Evolutionary conservation across 1,139 yeast genomes (phyloP).

Genomic region (Sugiyamaella japonica): DNA sequence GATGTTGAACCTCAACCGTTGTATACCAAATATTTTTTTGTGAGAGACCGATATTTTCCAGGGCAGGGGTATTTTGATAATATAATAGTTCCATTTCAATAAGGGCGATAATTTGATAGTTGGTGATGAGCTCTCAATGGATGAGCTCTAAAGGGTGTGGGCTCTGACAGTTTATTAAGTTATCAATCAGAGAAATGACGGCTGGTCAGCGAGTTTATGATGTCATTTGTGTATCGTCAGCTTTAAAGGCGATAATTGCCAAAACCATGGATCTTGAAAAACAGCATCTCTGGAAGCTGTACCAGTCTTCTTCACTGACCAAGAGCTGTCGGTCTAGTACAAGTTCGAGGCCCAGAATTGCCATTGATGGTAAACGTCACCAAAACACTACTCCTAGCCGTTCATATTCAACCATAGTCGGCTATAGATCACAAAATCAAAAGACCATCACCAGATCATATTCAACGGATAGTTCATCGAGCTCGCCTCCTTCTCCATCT

Average conservation of each 20-base stretch:
- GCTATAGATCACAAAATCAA: not conserved
- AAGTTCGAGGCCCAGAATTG: not conserved
- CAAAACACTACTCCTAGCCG: not conserved
- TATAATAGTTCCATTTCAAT: not conserved
- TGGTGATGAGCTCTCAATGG: not conserved
- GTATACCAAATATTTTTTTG: not conserved
- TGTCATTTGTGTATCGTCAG: conserved; percentile 26
- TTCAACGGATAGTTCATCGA: conserved; percentile 9
- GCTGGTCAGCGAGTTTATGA: conserved; percentile 27
- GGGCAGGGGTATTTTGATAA: conserved; percentile 1
- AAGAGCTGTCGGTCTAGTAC: conserved; percentile 5
- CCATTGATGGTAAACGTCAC: not conserved
- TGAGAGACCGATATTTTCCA: conserved; percentile 4
- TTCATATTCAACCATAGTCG: conserved; percentile 1
- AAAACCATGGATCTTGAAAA: conserved; percentile 16
- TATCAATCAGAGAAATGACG: conserved; percentile 12
- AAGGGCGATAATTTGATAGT: not conserved
- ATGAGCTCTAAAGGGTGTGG: too few species aligned
- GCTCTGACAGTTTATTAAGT: not conserved
- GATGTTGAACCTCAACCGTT: too few species aligned
- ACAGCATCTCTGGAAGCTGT: conserved; percentile 11
- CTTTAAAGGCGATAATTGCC: conserved; percentile 19
- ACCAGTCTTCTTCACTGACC: conserved; percentile 19
- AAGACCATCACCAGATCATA: conserved; percentile 7
- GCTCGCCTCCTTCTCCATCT: not conserved